Evolutionary conservation across 352 stramenopile species (phyloP).

Genomic region (Pythium periplocum): DNA sequence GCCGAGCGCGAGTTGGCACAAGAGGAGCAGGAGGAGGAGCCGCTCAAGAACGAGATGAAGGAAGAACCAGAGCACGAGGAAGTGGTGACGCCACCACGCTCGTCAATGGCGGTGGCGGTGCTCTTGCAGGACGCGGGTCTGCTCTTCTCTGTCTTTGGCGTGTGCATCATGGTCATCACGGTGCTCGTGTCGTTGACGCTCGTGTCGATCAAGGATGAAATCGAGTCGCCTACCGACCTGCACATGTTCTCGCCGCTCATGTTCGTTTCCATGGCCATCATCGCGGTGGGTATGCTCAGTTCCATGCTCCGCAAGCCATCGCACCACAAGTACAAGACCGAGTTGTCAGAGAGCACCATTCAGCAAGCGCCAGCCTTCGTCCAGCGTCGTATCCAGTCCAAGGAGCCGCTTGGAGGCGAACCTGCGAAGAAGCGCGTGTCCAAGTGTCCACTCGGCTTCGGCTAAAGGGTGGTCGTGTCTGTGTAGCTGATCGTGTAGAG

Average conservation of each 20-base stretch:
- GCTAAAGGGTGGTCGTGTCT: slow-evolving; percentile 9
- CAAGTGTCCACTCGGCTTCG: slow-evolving; percentile 55
- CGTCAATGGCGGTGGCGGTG: slow-evolving; percentile 31
- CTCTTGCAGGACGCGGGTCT: slow-evolving; percentile 45
- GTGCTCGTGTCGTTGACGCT: slow-evolving; percentile 46
- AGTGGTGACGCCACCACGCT: slow-evolving; percentile 15
- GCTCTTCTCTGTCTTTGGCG: slow-evolving; percentile 40
- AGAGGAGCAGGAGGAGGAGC: neutral
- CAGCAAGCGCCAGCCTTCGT: slow-evolving; percentile 3
- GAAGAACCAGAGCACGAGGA: neutral
- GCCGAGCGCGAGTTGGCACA: neutral
- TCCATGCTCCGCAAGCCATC: slow-evolving; percentile 14
- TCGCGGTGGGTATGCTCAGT: slow-evolving; percentile 31
- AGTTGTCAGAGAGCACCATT: slow-evolving; percentile 1
- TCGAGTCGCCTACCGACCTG: slow-evolving; percentile 46
- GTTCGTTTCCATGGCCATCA: slow-evolving; percentile 49
- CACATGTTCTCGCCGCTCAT: slow-evolving; percentile 66
- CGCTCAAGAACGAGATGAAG: neutral
- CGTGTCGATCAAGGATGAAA: slow-evolving; percentile 32
- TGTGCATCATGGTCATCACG: slow-evolving; percentile 51
- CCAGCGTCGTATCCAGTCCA: neutral
- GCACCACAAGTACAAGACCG: slow-evolving; percentile 14
- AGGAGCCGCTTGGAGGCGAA: slow-evolving; percentile 15
- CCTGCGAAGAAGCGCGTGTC: slow-evolving; percentile 52
- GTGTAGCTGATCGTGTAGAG: slow-evolving; percentile 2